phyloP scores from a whole-genome alignment of 1,284 basidiomycete species.

The Mycena sp. region DNA sequence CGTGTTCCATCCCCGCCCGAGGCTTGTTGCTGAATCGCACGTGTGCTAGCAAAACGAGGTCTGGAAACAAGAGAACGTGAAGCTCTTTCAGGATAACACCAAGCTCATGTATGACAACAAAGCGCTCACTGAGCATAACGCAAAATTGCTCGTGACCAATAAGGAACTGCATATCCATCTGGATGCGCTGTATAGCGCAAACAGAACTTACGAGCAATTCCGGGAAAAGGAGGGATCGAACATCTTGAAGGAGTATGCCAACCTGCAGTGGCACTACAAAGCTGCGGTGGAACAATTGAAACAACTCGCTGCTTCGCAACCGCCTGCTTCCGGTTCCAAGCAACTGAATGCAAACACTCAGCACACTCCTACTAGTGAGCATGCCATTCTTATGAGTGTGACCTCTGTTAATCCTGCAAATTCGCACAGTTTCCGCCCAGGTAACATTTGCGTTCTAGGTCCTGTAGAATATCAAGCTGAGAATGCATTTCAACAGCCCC shows the following conservation, averaged over 20 bases:
- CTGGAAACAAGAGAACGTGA: slow-evolving; percentile 26
- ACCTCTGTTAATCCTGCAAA: too few species aligned
- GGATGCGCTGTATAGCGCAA: background rate
- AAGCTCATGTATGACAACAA: slow-evolving; percentile 46
- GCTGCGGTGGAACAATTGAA: background rate
- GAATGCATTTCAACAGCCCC: slow-evolving; percentile 1
- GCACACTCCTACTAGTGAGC: too few species aligned
- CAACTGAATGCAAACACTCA: too few species aligned
- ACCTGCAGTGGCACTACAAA: background rate
- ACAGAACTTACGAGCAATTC: background rate
- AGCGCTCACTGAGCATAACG: slow-evolving; percentile 64
- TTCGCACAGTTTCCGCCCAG: too few species aligned
- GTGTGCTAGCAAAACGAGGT: slow-evolving; percentile 31
- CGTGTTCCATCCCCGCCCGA: background rate
- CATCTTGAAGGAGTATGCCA: slow-evolving; percentile 8
- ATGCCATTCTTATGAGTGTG: too few species aligned
- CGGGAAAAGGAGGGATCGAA: background rate
- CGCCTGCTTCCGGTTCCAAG: too few species aligned
- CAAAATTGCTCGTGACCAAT: slow-evolving; percentile 40
- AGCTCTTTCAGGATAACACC: background rate
- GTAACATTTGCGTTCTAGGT: background rate
- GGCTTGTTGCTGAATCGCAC: background rate
- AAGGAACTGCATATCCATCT: slow-evolving; percentile 27
- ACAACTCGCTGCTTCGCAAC: background rate
- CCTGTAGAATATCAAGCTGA: background rate